phyloP scores from a whole-genome alignment of 306 rosid species.

The Vicia faba region DNA sequence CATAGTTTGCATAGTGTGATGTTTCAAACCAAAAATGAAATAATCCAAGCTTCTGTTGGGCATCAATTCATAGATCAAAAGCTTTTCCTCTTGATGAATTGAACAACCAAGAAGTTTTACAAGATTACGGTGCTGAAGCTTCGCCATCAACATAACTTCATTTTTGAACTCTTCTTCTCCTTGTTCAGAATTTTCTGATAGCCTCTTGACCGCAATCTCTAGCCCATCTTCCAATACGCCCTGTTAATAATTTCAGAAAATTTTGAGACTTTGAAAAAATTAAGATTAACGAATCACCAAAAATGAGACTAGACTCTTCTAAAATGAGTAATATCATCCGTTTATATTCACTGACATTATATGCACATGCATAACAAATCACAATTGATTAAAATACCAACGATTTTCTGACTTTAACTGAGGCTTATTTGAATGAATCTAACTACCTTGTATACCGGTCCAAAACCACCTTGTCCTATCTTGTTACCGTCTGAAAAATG shows the following conservation, averaged over 20 bases:
- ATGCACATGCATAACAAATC: no score
- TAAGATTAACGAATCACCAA: no score
- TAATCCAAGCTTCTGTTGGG: conserved; percentile 32
- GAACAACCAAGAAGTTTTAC: conserved; percentile 33
- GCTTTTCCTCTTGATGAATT: conserved; percentile 17
- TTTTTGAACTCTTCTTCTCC: conserved; percentile 25
- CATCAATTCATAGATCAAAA: conserved; percentile 30
- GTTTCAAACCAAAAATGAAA: conserved; percentile 26
- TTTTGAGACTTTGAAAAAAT: no score
- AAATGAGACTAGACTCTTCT: no score
- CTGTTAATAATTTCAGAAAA: neutral
- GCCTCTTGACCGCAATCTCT: conserved; percentile 18
- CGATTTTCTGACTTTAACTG: neutral
- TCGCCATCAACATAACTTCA: conserved; percentile 34
- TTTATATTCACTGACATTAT: no score
- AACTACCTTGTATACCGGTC: conserved; percentile 17
- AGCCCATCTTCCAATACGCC: conserved; percentile 6
- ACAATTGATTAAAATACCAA: no score
- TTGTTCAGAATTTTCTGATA: neutral
- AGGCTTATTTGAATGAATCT: neutral
- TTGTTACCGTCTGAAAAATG: neutral
- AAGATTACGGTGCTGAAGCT: conserved; percentile 35
- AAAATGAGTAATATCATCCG: no score
- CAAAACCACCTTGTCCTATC: conserved; percentile 19
- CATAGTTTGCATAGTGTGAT: neutral